Evolutionary conservation across 2,329 filamentous ascomycete genomes (phyloP), one percentile per base, ranked within the genome.

Genomic region (Verticillium nubilum): DNA sequence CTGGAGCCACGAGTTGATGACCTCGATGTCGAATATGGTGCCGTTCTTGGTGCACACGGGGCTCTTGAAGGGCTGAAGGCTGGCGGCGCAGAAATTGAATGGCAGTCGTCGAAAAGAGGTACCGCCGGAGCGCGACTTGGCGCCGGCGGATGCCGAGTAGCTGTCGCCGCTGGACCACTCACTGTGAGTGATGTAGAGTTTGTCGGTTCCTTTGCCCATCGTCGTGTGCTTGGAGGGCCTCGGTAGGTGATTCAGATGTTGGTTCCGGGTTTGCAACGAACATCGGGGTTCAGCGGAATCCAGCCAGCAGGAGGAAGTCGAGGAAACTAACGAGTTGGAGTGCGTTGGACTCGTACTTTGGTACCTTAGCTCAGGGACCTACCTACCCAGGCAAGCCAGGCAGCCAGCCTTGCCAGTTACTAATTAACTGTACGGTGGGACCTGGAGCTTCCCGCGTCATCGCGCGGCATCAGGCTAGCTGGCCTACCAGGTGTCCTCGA

Each of bases 51-150:
- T 98, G 79, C 95, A 99, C 35, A 99, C 95, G 5, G 95, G 93
- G 69, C 97, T 91, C 70, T 88, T 86, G 79, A 97, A 99, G 7
- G 96, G 96, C 71, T 98, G 95, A 33, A 99, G 87, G 62, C 91
- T 96, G 42, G 96, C 88, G 63, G 95, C 92, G 84, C 95, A 99
- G 78, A 95, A 98, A 81, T 97, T 98, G 84, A 96, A 99, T 29
- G 96, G 95, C 1, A 99, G 84, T 53, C 92, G 89, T 70, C 89
- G 91, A 79, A 98, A 98, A 37, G 84, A 83, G 55, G 85, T 82
- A 64, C 85, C 84, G 25, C 75, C 75, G 54, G 81, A 73, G 73
- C 81, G 74, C 59, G 89, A 85, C 67, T 86, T 86, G 59, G 88
- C 82, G 67, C 90, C 90, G 28, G 84, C 88, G 71, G 87, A 93